Evolutionary conservation across 1,139 yeast genomes (phyloP), one percentile per base, ranked within the genome.

Genomic region (Arxiozyma heterogenica): DNA sequence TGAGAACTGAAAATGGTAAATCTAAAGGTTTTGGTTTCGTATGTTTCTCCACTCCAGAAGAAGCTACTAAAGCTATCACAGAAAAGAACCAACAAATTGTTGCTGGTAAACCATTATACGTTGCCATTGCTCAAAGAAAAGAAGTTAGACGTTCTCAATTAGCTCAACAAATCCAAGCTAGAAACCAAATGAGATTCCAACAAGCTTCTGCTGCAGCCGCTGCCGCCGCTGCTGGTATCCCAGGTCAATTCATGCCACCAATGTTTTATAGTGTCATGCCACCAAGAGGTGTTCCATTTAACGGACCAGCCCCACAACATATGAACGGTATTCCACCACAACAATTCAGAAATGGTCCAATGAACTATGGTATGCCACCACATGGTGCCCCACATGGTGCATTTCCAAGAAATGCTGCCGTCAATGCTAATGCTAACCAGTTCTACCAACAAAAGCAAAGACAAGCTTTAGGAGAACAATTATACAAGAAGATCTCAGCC

Each of bases 11-110:
- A 68, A 74, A 82, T 60, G 97, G 96, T 65, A 90, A 89, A 77
- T 89, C 98, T 61, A 91, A 88, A 80, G 98, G 98, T 64, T 93
- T 93, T 73, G 98, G 98, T 70, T 93, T 93, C 72, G 99, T 93
- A 67, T 90, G 98, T 77, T 94, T 86, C 86, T 84, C 96, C 56
- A 77, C 95, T 61, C 97, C 98, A 69, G 98, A 93, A 75, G 98
- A 93, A 81, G 98, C 99, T 64, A 88, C 96, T 68, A 90, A 90
- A 79, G 99, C 99, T 62, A 90, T 91, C 73, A 82, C 94, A 67
- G 98, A 93, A 79, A 91, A 93, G 96, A 90, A 91, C 83, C 97
- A 91, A 78, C 87, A 93, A 74, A 87, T 93, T 87, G 82, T 93
- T 67, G 84, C 83, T 67, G 91, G 94, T 72, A 93, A 94, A 82